A percentile compares a stretch with the other conserved stretches of the same genome.
phyloP scores from a whole-genome alignment of 192 early-diverging fungal genomes.

The Anaeromyces robustus region DNA sequence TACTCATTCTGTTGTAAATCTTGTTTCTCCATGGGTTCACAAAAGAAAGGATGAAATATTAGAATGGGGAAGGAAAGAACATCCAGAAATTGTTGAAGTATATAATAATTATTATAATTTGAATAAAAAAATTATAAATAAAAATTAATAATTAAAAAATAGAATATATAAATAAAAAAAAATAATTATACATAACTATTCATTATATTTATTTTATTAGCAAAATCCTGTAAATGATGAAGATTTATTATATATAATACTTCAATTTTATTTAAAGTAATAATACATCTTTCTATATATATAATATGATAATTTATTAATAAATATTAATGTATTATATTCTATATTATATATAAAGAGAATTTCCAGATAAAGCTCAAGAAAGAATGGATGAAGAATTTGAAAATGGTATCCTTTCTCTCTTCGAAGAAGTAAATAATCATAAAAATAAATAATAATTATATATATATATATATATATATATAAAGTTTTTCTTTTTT shows the following conservation, averaged over 20 bases:
- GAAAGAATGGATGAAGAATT: background rate
- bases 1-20: constrained; percentile 4
- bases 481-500: background rate
- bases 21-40: constrained; percentile 2
- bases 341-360: background rate
- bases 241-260: constrained; percentile 4
- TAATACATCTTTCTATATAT: background rate
- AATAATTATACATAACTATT: too few relatives aligned
- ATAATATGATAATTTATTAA: too few relatives aligned
- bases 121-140: too few relatives aligned
- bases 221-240: background rate
- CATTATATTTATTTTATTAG: background rate
- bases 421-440: background rate
- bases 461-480: background rate
- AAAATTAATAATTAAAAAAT: background rate
- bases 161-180: too few relatives aligned
- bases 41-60: background rate
- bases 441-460: background rate
- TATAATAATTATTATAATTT: background rate
- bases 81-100: constrained; percentile 3
- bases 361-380: background rate
- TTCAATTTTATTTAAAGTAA: constrained; percentile 4
- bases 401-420: background rate
- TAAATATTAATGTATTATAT: too few relatives aligned
- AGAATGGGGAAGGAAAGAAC: constrained; percentile 1